phyloP scores from a whole-genome alignment of 2,329 filamentous ascomycete species.

The Botrytis pseudocinerea region DNA sequence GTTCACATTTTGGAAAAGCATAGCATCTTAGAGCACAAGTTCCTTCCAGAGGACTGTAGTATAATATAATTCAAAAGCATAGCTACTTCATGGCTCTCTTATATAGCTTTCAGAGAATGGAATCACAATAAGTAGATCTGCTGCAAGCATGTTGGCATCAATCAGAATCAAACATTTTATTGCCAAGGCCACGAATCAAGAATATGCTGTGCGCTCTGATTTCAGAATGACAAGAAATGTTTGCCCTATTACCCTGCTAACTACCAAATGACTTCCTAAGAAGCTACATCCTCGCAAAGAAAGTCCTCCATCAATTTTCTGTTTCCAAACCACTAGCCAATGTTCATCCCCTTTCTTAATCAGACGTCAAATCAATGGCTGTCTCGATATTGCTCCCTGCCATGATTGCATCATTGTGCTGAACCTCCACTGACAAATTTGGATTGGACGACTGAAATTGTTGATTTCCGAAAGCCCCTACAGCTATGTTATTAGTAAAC shows the following conservation, averaged over 20 bases:
- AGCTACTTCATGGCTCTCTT: rapidly evolving
- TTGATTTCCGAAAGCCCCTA: background rate
- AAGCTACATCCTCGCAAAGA: background rate
- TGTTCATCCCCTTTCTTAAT: background rate
- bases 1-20: background rate
- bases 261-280: background rate
- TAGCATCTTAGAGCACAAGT: background rate
- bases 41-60: background rate
- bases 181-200: too few species aligned
- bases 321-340: background rate
- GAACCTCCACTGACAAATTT: background rate
- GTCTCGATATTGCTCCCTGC: background rate
- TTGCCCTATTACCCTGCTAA: background rate
- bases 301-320: background rate
- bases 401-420: background rate
- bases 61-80: background rate
- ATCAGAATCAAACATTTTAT: background rate
- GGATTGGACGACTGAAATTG: background rate
- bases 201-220: background rate
- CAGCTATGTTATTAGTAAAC: background rate
- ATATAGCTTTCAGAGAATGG: too few species aligned
- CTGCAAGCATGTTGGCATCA: background rate
- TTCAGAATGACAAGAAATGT: background rate
- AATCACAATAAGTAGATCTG: background rate
- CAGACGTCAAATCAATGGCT: slow-evolving; percentile 3